phyloP scores from a whole-genome alignment of 2,329 filamentous ascomycete genomes.

The Sclerotinia subarctica region DNA sequence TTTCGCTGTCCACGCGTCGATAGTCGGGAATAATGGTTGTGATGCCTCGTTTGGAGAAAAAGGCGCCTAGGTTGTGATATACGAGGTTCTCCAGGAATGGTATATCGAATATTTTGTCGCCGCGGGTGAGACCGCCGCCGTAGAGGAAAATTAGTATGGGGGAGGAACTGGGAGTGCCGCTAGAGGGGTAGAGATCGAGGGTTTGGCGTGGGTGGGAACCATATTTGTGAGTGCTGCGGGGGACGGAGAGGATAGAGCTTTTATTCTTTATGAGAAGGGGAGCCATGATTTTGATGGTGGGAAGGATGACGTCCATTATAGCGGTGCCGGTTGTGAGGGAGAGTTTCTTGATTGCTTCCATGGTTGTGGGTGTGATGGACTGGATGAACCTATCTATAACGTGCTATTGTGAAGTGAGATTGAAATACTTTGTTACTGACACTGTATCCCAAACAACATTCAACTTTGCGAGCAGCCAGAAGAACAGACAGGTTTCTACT shows the following conservation, averaged over 20 bases:
- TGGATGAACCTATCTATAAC: too few species aligned
- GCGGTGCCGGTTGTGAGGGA: conserved; percentile 24
- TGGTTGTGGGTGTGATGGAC: conserved; percentile 16
- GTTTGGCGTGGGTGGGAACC: conserved; percentile 35
- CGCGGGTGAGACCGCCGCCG: conserved; percentile 34
- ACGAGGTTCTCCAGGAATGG: conserved; percentile 28
- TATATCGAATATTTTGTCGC: conserved; percentile 30
- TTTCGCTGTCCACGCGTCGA: conserved; percentile 29
- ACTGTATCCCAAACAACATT: not conserved
- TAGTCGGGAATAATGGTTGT: conserved; percentile 35
- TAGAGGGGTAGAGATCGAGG: conserved; percentile 34
- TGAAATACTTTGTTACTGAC: not conserved
- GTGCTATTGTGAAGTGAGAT: not conserved
- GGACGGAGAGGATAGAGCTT: conserved; percentile 30
- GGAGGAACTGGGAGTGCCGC: conserved; percentile 6
- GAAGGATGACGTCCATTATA: conserved; percentile 27
- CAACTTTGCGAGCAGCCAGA: not conserved
- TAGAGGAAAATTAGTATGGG: conserved; percentile 36
- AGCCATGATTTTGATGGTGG: conserved; percentile 32
- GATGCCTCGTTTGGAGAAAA: conserved; percentile 33
- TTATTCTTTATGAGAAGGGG: conserved; percentile 31
- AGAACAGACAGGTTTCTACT: not conserved
- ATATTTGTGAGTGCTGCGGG: conserved; percentile 29
- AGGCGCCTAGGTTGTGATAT: conserved; percentile 36
- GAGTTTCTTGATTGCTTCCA: conserved; percentile 31